phyloP scores from a whole-genome alignment of 2,329 filamentous ascomycete species.

The Pyrenophora graminea region DNA sequence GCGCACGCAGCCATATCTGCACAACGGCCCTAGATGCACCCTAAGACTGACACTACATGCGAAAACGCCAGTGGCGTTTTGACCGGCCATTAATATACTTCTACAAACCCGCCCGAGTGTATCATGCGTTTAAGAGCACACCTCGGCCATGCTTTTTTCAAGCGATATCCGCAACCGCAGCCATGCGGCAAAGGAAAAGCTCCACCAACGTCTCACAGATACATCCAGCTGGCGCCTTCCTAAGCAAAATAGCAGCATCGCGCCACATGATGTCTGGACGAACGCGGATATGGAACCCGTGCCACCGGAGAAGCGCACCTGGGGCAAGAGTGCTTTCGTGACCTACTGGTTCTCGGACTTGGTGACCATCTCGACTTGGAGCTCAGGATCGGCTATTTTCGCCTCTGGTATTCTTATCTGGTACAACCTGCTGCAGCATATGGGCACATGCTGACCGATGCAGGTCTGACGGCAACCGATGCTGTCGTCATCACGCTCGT shows the following conservation, averaged over 20 bases:
- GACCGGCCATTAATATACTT: too few species aligned
- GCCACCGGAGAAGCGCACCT: constrained; percentile 52
- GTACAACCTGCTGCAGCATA: neutral
- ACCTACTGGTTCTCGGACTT: constrained; percentile 55
- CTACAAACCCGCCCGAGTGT: too few species aligned
- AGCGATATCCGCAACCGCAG: neutral
- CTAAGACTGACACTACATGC: too few species aligned
- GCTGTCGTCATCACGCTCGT: constrained; percentile 42
- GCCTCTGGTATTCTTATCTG: constrained; percentile 50
- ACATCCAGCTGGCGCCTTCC: constrained; percentile 21
- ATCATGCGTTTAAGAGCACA: too few species aligned
- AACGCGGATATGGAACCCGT: constrained; percentile 54
- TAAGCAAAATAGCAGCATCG: constrained; percentile 23
- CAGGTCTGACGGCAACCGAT: constrained; percentile 15
- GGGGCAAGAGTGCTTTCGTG: constrained; percentile 49
- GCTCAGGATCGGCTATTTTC: constrained; percentile 53
- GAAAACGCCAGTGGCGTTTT: too few species aligned
- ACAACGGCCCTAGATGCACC: too few species aligned
- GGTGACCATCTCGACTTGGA: constrained; percentile 40
- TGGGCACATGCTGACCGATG: constrained; percentile 31
- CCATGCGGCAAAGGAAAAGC: constrained; percentile 5
- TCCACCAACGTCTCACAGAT: constrained; percentile 6
- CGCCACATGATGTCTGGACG: constrained; percentile 36
- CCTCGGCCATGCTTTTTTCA: neutral
- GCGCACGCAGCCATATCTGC: neutral